Conservation (phyloP, 164 flowering plant species). For the Vitis riparia region DNA sequence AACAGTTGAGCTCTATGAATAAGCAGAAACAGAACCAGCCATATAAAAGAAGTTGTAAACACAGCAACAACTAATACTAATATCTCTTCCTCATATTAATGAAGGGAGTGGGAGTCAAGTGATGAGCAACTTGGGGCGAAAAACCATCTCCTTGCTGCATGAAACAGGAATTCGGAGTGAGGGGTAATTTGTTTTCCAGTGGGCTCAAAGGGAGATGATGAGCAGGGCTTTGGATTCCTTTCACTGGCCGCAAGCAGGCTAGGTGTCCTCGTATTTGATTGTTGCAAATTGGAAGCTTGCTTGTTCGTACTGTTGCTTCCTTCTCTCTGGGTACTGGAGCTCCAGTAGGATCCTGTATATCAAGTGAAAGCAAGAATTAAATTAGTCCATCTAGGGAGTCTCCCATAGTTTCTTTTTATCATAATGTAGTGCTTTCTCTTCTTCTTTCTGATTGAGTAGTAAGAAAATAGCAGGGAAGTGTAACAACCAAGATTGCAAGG, state of each 20-base stretch:
- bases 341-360: conserved; percentile 64
- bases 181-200: conserved; percentile 57
- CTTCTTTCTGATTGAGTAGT: no score
- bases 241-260: conserved; percentile 53
- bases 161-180: conserved; percentile 22
- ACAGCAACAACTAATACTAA: no score
- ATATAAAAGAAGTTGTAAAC: no score
- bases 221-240: conserved; percentile 24
- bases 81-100: conserved; percentile 17
- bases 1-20: no score
- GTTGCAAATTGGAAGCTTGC: conserved; percentile 57
- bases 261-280: conserved; percentile 46
- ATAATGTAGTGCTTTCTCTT: no score
- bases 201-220: conserved; percentile 59
- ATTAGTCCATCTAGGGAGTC: no score
- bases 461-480: no score
- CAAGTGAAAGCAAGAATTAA: no score
- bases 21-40: no score
- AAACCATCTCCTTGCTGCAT: conserved; percentile 26
- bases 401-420: no score
- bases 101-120: conserved; percentile 41
- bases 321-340: conserved; percentile 60
- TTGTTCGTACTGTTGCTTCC: conserved; percentile 44
- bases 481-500: no score
- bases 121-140: conserved; percentile 40